Base-by-base conservation (phyloP, 257 asterid species). In the Fraxinus pennsylvanica region DNA sequence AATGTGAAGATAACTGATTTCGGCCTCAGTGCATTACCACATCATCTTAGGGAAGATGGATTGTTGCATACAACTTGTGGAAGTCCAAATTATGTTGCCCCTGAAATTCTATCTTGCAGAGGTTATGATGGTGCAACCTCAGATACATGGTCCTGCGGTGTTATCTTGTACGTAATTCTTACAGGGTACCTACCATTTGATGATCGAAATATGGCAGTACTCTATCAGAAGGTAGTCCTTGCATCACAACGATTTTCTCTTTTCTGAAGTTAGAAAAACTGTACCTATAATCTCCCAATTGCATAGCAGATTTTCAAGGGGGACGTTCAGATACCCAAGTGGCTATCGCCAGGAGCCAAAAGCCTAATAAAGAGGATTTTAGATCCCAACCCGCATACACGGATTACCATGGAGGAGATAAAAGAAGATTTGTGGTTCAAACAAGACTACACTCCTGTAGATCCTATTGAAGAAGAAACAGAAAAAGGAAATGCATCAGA, bases 21-120 rank as follows among this genome's bases (percentile, higher is more conserved):
- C 65, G 99, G 99, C 74, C 97, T 96, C 84, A 92, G 99, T 84
- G 99, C 99, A 17, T 86, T 96, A 77, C 99, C 99, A 68, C 97
- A 96, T 77, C 97, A 96, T 87, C 87, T 91, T 22, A 91, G 95
- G 99, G 97, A 86, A 38, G 99, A 96, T 72, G 99, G 99, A 43
- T 86, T 96, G 81, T 69, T 96, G 85, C 99, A 96, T 79, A 96
- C 99, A 71, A 92, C 98, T 43, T 96, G 99, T 59, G 99, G 99
- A 80, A 96, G 98, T 92, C 99, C 99, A 80, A 96, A 96, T 78
- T 96, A 96, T 66, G 99, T 96, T 27, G 99, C 99, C 39, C 99
- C 99, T 63, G 99, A 96, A 80, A 84, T 96, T 86, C 93, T 96
- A 61, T 86, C 94, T 32, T 93, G 91, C 87, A 84, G 92, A 85